phyloP scores from a whole-genome alignment of 192 early-diverging fungal genomes.

The Piromyces sp. region DNA sequence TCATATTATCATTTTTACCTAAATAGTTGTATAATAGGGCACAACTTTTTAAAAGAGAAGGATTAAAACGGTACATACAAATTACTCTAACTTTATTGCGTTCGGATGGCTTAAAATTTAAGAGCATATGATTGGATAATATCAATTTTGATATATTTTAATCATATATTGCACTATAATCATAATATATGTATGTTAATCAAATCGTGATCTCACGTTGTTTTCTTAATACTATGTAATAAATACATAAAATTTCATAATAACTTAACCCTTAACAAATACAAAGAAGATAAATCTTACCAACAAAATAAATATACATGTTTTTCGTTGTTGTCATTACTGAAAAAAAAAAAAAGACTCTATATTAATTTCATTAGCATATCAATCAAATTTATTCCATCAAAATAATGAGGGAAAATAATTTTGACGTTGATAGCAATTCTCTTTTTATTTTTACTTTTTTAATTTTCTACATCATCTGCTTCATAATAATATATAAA shows the following conservation, averaged over 20 bases:
- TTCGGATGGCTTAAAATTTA: not conserved
- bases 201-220: not conserved
- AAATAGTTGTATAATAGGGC: not conserved
- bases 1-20: not conserved
- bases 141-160: not conserved
- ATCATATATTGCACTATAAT: not conserved
- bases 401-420: too few species aligned
- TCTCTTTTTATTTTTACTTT: too few species aligned
- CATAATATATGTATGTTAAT: not conserved
- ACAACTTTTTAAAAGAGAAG: not conserved
- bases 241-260: not conserved
- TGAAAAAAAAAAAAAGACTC: too few species aligned
- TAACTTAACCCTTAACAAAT: too few species aligned
- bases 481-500: too few species aligned
- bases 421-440: too few species aligned
- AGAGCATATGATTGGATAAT: not conserved
- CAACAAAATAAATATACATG: too few species aligned
- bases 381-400: too few species aligned
- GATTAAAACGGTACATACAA: not conserved
- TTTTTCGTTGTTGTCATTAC: too few species aligned
- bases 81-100: not conserved
- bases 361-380: too few species aligned
- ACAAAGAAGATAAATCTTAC: too few species aligned
- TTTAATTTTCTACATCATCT: too few species aligned
- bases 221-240: not conserved